These are phyloP conservation scores for Apiospora aurea DNA, from an alignment of 2,329 filamentous ascomycete genomes.

Conservation along the genomic window DNA sequence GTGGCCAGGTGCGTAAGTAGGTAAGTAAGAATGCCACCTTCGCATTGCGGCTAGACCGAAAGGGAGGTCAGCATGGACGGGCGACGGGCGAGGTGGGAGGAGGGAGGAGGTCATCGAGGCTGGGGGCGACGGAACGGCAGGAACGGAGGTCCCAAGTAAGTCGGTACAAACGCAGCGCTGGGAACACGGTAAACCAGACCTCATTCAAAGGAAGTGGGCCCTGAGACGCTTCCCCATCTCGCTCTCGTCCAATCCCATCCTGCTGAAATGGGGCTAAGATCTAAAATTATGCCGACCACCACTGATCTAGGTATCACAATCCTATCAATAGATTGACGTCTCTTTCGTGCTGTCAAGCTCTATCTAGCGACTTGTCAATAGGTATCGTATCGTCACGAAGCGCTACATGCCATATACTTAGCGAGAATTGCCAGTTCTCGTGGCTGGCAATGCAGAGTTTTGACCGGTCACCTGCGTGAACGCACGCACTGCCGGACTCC, in stretches of 20 bases:
- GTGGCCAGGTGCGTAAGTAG: background rate
- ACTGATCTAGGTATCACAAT: slow-evolving; percentile 4
- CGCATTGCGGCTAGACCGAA: slow-evolving; percentile 8
- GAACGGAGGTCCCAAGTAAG: slow-evolving; percentile 5
- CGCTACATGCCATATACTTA: background rate
- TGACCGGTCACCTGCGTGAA: background rate
- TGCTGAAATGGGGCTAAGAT: slow-evolving; percentile 10
- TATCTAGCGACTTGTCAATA: background rate
- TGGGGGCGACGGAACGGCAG: slow-evolving; percentile 13
- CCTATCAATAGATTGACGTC: no score
- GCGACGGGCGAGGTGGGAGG: slow-evolving; percentile 2
- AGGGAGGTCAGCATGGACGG: background rate
- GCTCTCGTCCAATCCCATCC: slow-evolving; percentile 9
- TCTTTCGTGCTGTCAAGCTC: background rate
- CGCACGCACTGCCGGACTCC: slow-evolving; percentile 1
- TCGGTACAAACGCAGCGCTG: slow-evolving; percentile 1
- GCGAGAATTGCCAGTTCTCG: background rate
- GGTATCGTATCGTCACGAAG: background rate
- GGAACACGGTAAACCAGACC: slow-evolving; percentile 19
- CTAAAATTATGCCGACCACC: slow-evolving; percentile 13
- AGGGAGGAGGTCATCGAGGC: slow-evolving; percentile 11
- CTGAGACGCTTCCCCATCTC: background rate
- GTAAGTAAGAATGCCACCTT: background rate
- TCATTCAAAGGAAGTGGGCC: background rate
- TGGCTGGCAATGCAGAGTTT: background rate